A percentile compares a stretch with the other conserved stretches of the same genome.
phyloP scores from a whole-genome alignment of 192 early-diverging fungal species.

The Dissophora globulifera region DNA sequence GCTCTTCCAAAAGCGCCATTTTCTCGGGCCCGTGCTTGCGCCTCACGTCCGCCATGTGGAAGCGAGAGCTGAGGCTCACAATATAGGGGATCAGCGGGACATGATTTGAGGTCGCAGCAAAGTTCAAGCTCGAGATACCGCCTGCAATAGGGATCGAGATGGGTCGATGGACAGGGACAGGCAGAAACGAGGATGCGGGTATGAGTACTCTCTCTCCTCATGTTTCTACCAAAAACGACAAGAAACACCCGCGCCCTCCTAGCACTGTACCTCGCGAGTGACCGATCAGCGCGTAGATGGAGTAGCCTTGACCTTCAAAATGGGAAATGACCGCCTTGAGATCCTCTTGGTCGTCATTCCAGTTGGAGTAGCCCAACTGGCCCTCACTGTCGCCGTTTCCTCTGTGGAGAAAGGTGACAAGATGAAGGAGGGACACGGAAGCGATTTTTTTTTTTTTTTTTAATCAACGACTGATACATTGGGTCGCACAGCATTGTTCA shows the following conservation, averaged over 20 bases:
- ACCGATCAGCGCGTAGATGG: slow-evolving; percentile 51
- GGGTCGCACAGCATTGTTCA: too few species aligned
- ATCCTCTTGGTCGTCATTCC: slow-evolving; percentile 49
- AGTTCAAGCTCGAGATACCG: slow-evolving; percentile 37
- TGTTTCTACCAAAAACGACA: neutral
- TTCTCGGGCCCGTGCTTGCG: slow-evolving; percentile 44
- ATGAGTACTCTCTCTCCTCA: too few species aligned
- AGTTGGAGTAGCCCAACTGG: slow-evolving; percentile 42
- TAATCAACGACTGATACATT: too few species aligned
- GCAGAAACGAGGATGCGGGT: too few species aligned
- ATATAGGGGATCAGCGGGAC: slow-evolving; percentile 48
- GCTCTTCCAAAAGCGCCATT: slow-evolving; percentile 33
- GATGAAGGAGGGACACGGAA: too few species aligned
- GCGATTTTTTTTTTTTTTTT: slow-evolving; percentile 11
- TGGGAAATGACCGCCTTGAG: slow-evolving; percentile 43
- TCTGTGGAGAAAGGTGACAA: too few species aligned
- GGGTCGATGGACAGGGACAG: too few species aligned
- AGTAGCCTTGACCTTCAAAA: slow-evolving; percentile 48
- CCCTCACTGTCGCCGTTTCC: slow-evolving; percentile 59
- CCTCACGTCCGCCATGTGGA: slow-evolving; percentile 39
- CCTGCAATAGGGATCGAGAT: slow-evolving; percentile 18
- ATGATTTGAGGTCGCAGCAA: slow-evolving; percentile 32
- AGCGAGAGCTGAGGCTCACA: slow-evolving; percentile 40
- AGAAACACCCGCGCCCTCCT: neutral
- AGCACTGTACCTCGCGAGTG: slow-evolving; percentile 51